These are phyloP conservation scores for Mortierella sp. DNA, from an alignment of 371 early-diverging fungal genomes.

Conservation along the genomic window DNA sequence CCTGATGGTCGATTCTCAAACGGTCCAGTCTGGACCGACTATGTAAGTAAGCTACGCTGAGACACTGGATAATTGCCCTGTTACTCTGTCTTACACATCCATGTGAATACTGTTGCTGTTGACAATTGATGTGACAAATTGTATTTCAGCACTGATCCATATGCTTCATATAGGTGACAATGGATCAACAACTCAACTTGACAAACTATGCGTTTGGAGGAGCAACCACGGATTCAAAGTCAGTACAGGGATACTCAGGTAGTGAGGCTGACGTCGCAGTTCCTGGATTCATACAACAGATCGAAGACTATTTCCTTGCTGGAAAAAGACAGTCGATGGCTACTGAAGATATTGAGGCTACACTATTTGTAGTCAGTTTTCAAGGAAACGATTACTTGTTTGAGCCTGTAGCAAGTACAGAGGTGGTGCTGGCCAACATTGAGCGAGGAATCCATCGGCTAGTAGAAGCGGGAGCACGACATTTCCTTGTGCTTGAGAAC, in stretches of 20 bases:
- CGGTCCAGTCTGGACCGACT: constrained; percentile 58
- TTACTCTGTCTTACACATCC: background rate
- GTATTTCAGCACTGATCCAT: no score
- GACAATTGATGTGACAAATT: no score
- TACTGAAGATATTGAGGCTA: constrained; percentile 6
- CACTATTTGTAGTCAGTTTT: constrained; percentile 29
- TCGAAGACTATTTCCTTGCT: constrained; percentile 19
- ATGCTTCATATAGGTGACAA: constrained; percentile 32
- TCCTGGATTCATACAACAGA: constrained; percentile 52
- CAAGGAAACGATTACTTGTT: constrained; percentile 53
- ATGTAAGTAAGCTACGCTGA: constrained; percentile 5
- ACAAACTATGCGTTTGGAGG: constrained; percentile 56
- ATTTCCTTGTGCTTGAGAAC: constrained; percentile 40
- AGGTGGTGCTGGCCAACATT: constrained; percentile 23
- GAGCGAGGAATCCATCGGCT: constrained; percentile 38
- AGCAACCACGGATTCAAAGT: constrained; percentile 45
- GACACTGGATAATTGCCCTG: background rate
- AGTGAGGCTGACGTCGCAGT: constrained; percentile 29
- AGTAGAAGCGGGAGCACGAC: constrained; percentile 25
- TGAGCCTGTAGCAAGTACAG: constrained; percentile 4
- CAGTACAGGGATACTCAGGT: constrained; percentile 42
- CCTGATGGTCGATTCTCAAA: constrained; percentile 56
- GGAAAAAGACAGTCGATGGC: background rate
- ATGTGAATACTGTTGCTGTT: no score
- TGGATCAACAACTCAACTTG: constrained; percentile 12